Evolutionary conservation across 1,139 yeast genomes (phyloP), one percentile per base, ranked within the genome.

Genomic region (Yamadazyma oceani): DNA sequence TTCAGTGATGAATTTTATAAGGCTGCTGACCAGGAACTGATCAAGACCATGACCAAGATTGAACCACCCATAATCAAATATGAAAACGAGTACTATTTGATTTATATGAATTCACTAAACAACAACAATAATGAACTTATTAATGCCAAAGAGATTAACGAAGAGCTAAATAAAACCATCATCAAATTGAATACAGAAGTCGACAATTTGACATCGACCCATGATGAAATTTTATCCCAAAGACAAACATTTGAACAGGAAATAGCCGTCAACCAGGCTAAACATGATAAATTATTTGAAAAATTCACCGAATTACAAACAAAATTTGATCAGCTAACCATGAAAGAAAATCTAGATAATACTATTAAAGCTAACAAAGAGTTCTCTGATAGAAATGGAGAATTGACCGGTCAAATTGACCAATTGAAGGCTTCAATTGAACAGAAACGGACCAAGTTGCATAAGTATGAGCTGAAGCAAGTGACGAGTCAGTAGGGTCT

Each of bases 321-420:
- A 15, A 57, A 59, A 39, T 67, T 66, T 40, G 70, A 64, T 38
- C 56, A 60, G 30, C 58, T 71, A 39, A 69, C 70, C 25, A 69
- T 71, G 77, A 67, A 69, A 41, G 71, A 67, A 44, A 71, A 71
- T 43, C 56, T 71, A 38, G 62, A 58, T 40, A 70, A 71, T 43
- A 70, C 77, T 1, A 69, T 66, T 37, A 65, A 69, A 47, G 76
- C 76, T 19, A 71, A 71, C 45, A 50, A 60, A 44, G 77, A 70
- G 30, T 69, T 71, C 44, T 57, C 62, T 6, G 55, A 55, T 33
- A 55, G 73, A 32, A 71, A 70, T 40, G 36, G 45, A 6, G 75
- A 70, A 37, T 54, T 71, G 32, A 66, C 65, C 43, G 52, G 40
- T 9, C 73, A 65, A 42, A 58, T 71, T 15, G 57, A 46, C 5